phyloP scores from a whole-genome alignment of 179 eudicot species.

The Patellifolia procumbens region DNA sequence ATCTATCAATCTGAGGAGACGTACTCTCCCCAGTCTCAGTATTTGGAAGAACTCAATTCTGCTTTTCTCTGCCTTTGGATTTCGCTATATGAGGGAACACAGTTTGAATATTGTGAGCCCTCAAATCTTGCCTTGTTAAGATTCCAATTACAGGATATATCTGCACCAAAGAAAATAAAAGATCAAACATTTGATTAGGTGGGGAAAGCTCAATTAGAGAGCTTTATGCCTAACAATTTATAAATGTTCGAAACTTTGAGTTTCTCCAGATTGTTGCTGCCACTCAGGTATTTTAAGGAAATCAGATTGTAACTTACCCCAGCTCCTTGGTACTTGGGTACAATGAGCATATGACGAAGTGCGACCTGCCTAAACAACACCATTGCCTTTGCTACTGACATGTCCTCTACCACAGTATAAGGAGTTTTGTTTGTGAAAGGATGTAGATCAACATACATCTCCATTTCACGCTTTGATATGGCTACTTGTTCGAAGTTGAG shows the following conservation, averaged over 20 bases:
- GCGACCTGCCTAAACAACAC: conserved; percentile 88
- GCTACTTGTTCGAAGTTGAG: conserved; percentile 56
- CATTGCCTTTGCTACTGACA: conserved; percentile 92
- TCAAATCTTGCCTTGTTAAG: conserved; percentile 91
- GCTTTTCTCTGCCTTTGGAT: conserved; percentile 54
- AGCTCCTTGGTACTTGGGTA: conserved; percentile 75
- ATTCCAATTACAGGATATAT: conserved; percentile 75
- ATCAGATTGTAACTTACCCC: conserved; percentile 52
- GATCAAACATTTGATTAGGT: conserved; percentile 41
- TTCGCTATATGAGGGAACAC: conserved; percentile 74
- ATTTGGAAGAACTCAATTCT: conserved; percentile 24
- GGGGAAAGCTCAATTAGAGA: too few relatives aligned
- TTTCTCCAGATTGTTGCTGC: too few relatives aligned
- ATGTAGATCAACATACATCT: conserved; percentile 73
- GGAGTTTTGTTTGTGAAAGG: conserved; percentile 86
- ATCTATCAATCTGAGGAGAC: not conserved
- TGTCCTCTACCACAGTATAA: conserved; percentile 76
- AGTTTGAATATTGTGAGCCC: conserved; percentile 76
- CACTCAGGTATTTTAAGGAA: not conserved
- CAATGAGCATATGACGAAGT: conserved; percentile 78
- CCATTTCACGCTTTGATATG: conserved; percentile 69
- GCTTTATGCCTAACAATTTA: too few relatives aligned
- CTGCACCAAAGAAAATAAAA: conserved; percentile 41
- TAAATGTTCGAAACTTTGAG: too few relatives aligned
- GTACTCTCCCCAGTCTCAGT: not conserved